These are phyloP conservation scores for Globisporangium carolinianum DNA, from an alignment of 352 stramenopile species.

Conservation along the genomic window DNA sequence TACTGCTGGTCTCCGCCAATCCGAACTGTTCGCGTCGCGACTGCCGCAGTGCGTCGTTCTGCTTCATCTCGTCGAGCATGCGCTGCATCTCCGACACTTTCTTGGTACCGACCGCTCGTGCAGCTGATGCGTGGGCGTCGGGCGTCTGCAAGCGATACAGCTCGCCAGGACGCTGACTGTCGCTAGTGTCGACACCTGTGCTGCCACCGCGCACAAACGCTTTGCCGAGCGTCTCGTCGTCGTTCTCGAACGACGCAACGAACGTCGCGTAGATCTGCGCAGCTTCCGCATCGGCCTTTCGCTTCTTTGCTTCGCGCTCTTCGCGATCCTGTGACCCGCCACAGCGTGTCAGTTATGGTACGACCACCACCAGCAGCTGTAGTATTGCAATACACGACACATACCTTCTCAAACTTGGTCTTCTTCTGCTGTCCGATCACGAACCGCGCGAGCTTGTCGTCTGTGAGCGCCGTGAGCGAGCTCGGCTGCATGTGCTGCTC, in stretches of 20 bases:
- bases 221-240: conserved; percentile 54
- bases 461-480: conserved; percentile 55
- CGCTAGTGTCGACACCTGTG: background rate
- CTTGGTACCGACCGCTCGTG: conserved; percentile 14
- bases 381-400: background rate
- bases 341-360: no score
- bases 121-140: background rate
- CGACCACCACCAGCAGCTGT: no score
- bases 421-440: conserved; percentile 79
- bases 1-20: background rate
- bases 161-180: conserved; percentile 4
- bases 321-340: conserved; percentile 40
- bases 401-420: conserved; percentile 82
- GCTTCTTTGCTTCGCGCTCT: conserved; percentile 78
- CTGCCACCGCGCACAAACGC: conserved; percentile 40
- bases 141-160: conserved; percentile 34
- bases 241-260: conserved; percentile 84
- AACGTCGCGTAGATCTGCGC: conserved; percentile 87
- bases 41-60: conserved; percentile 28
- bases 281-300: conserved; percentile 78
- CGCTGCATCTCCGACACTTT: conserved; percentile 60
- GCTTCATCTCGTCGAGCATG: conserved; percentile 69
- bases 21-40: conserved; percentile 16
- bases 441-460: conserved; percentile 77
- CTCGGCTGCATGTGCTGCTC: conserved; percentile 60